phyloP scores from a whole-genome alignment of 2,329 filamentous ascomycete species.

The Periconia macrospinosa region DNA sequence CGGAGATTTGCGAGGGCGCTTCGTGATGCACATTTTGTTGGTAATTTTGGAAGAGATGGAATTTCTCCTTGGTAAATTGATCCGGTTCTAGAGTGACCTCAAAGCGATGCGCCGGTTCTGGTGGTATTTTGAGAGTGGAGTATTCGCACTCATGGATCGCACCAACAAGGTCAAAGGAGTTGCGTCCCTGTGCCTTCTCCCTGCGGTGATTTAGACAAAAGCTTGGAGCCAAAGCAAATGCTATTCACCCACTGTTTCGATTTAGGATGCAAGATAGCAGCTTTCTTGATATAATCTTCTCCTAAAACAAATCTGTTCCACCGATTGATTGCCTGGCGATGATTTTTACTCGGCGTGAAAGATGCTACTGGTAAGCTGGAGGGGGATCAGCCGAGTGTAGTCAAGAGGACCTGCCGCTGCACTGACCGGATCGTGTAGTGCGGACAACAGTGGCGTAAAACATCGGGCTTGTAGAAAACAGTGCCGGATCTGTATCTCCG shows the following conservation, averaged over 20 bases:
- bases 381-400: conserved; percentile 1
- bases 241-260: conserved; percentile 61
- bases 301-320: conserved; percentile 75
- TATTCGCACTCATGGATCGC: conserved; percentile 72
- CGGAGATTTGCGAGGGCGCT: conserved; percentile 59
- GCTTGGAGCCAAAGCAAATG: neutral
- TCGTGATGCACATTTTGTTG: conserved; percentile 75
- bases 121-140: conserved; percentile 57
- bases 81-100: conserved; percentile 71
- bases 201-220: conserved; percentile 30
- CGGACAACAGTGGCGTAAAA: conserved; percentile 81
- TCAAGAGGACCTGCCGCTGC: neutral
- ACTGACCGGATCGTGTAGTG: conserved; percentile 75
- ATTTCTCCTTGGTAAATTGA: conserved; percentile 76
- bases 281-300: conserved; percentile 66
- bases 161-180: conserved; percentile 67
- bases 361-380: conserved; percentile 64
- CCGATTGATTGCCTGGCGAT: conserved; percentile 73
- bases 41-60: conserved; percentile 70
- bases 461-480: conserved; percentile 77
- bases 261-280: conserved; percentile 65
- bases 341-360: conserved; percentile 70
- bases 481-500: conserved; percentile 50
- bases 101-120: conserved; percentile 67
- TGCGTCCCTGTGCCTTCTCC: conserved; percentile 63